These are phyloP conservation scores for Cutaneotrichosporon cutaneum DNA, from an alignment of 1,284 basidiomycete species.

Conservation along the genomic window DNA sequence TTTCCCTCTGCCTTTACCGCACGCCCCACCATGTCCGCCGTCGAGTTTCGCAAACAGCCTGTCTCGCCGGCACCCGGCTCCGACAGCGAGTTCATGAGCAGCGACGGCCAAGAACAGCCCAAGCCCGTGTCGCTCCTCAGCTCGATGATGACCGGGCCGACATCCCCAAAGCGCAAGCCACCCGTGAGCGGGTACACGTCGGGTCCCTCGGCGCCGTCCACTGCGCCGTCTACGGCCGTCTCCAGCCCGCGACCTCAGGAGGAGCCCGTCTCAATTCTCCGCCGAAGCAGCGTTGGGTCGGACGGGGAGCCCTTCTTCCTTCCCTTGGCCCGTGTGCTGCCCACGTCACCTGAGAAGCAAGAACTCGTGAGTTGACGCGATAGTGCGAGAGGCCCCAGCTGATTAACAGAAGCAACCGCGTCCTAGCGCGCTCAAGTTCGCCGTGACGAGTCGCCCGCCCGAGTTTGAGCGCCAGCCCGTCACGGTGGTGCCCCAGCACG, in stretches of 20 bases:
- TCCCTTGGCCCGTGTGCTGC: conserved; percentile 9
- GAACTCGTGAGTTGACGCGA: background rate
- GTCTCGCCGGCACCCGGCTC: conserved; percentile 15
- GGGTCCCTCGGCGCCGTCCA: conserved; percentile 27
- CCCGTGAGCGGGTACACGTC: conserved; percentile 9
- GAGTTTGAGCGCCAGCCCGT: conserved; percentile 6
- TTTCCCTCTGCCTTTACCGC: background rate
- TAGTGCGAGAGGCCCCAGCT: background rate
- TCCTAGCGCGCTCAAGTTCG: conserved; percentile 32
- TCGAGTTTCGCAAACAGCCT: conserved; percentile 22
- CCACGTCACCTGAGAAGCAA: conserved; percentile 8
- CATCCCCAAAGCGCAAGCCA: conserved; percentile 19
- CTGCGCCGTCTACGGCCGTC: conserved; percentile 35
- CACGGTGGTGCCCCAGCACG: background rate
- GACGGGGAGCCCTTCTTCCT: conserved; percentile 30
- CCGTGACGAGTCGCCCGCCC: conserved; percentile 23
- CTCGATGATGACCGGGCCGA: conserved; percentile 28
- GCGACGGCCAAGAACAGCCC: conserved; percentile 14
- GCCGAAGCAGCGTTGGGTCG: conserved; percentile 31
- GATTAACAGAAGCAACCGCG: conserved; percentile 3
- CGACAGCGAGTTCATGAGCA: conserved; percentile 17
- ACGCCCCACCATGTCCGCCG: background rate
- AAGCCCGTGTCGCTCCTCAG: conserved; percentile 36
- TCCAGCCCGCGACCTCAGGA: conserved; percentile 28
- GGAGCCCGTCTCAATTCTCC: conserved; percentile 34